Conservation (phyloP, 2,329 filamentous ascomycete genomes). For the Hirsutella thompsonii region DNA sequence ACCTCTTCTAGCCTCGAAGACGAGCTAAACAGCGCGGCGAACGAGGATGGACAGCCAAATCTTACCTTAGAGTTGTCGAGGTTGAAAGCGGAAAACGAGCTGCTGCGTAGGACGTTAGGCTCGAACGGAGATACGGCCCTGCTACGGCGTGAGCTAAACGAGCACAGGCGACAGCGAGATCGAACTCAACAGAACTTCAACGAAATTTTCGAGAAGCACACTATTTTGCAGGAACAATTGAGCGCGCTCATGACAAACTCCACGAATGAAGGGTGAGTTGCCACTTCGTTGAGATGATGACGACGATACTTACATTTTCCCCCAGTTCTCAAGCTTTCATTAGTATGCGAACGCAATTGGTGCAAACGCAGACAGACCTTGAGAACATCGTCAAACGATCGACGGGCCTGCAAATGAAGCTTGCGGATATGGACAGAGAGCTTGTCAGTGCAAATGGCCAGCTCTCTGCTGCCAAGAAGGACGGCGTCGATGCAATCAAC, state of each 20-base stretch:
- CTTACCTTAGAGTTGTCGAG: conserved; percentile 41
- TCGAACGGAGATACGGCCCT: conserved; percentile 40
- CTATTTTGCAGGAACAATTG: conserved; percentile 44
- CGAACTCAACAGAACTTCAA: conserved; percentile 41
- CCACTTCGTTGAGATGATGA: conserved; percentile 6
- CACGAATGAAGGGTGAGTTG: conserved; percentile 43
- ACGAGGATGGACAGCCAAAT: conserved; percentile 22
- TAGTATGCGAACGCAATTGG: conserved; percentile 35
- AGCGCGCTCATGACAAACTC: conserved; percentile 37
- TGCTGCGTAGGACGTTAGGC: conserved; percentile 41
- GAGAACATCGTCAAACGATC: conserved; percentile 28
- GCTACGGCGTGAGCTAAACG: conserved; percentile 43
- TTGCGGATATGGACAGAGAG: conserved; percentile 42
- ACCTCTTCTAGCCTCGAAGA: conserved; percentile 39
- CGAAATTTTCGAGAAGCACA: conserved; percentile 44
- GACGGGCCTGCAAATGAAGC: conserved; percentile 31
- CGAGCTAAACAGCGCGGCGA: conserved; percentile 39
- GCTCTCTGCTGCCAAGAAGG: conserved; percentile 40
- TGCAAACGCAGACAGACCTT: conserved; percentile 32
- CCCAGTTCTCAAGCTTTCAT: conserved; percentile 40
- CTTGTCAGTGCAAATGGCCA: conserved; percentile 38
- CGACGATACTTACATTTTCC: conserved; percentile 28
- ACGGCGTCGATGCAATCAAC: conserved; percentile 39
- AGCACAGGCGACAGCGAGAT: conserved; percentile 35
- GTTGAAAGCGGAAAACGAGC: conserved; percentile 47